Percentiles rank a stretch among this genome's conserved stretches.
Conservation (phyloP, 148 eudicot species). For the Nyssa sinensis region DNA sequence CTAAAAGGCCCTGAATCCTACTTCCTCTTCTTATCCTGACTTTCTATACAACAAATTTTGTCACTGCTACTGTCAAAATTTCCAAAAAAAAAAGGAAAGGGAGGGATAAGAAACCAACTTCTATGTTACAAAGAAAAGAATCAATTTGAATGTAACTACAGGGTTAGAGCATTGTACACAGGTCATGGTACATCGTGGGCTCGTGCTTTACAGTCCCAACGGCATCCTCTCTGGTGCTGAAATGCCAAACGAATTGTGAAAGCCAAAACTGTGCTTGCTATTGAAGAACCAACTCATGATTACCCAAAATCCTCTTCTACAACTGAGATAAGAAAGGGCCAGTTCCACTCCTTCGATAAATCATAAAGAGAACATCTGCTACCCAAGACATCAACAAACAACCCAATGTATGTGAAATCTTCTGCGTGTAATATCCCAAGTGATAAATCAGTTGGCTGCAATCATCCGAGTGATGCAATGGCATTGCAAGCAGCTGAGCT, state of each 20-base stretch:
- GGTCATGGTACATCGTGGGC: slow-evolving; percentile 15
- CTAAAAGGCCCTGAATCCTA: slow-evolving; percentile 9
- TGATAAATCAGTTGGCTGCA: slow-evolving; percentile 15
- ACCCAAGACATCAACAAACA: background rate
- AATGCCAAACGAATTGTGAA: slow-evolving; percentile 2
- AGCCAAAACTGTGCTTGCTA: slow-evolving; percentile 5
- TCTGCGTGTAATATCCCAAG: background rate
- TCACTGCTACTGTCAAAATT: slow-evolving; percentile 18
- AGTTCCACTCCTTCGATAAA: background rate
- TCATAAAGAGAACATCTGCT: slow-evolving; percentile 11
- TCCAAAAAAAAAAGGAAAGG: too few species aligned
- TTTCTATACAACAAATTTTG: slow-evolving; percentile 29
- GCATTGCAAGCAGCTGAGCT: slow-evolving; percentile 19
- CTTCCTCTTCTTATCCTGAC: slow-evolving; percentile 18
- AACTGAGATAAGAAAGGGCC: slow-evolving; percentile 3
- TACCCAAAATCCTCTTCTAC: background rate
- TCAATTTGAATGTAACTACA: slow-evolving; percentile 23
- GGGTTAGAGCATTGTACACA: slow-evolving; percentile 28
- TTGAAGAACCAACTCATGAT: slow-evolving; percentile 5
- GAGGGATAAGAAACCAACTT: background rate
- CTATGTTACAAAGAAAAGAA: slow-evolving; percentile 36
- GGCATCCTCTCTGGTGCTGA: background rate
- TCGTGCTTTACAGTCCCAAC: slow-evolving; percentile 10
- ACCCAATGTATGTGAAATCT: background rate
- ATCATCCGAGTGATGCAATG: slow-evolving; percentile 1